Evolutionary conservation across 805 yeast species (phyloP).

Genomic region (Wickerhamomyces queroliae): DNA sequence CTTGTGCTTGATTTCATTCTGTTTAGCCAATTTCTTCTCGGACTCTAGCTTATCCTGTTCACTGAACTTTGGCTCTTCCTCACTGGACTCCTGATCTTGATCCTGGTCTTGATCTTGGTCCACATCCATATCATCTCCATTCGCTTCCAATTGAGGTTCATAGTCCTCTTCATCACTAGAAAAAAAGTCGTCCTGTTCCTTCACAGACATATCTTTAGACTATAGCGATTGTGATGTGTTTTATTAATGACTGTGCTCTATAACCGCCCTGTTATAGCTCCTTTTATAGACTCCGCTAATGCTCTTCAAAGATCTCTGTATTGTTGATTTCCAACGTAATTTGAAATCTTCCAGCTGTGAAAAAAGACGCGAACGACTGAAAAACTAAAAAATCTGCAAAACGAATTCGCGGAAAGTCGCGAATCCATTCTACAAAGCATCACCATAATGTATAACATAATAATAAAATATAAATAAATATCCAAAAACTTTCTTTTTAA

Average conservation of each 20-base stretch:
- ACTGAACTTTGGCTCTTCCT: conserved; percentile 11
- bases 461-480: too few relatives aligned
- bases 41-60: conserved; percentile 15
- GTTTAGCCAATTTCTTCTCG: conserved; percentile 9
- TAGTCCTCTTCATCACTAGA: conserved; percentile 15
- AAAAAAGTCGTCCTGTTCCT: not conserved
- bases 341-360: too few relatives aligned
- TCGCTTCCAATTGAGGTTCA: conserved; percentile 7
- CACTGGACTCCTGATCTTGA: conserved; percentile 3
- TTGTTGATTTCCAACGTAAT: too few relatives aligned
- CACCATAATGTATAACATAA: too few relatives aligned
- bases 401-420: too few relatives aligned
- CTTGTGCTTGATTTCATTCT: conserved; percentile 11
- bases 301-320: too few relatives aligned
- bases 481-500: too few relatives aligned
- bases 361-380: too few relatives aligned
- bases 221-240: not conserved
- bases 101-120: not conserved
- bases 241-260: not conserved
- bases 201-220: not conserved
- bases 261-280: too few relatives aligned
- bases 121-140: not conserved
- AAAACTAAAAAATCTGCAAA: too few relatives aligned
- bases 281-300: too few relatives aligned
- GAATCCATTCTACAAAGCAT: too few relatives aligned